Base-by-base conservation (phyloP, 2,329 filamentous ascomycete genomes). In the Talaromyces amestolkiae region DNA sequence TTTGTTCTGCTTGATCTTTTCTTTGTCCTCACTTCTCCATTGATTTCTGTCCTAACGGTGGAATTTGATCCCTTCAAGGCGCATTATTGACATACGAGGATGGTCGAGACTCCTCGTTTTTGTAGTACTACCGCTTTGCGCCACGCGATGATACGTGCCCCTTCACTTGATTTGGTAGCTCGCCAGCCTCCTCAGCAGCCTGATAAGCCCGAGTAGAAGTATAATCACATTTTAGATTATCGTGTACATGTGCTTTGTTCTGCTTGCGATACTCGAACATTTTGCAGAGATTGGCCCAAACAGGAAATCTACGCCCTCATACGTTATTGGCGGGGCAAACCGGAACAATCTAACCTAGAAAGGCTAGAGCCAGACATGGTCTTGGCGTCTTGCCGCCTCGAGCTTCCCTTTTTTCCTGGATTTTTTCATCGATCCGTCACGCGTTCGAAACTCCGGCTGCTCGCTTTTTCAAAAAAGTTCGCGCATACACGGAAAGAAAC, bases 361-460 rank as follows among this genome's bases (percentile, higher is more conserved):
- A 4, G 24, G 58, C 43, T 61, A 51, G 45, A n/a, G n/a, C 27
- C 17, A 15, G 5, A 3, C 2, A 13, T 22, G 6, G 22, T 15
- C 47, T 51, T 51, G 49, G 49, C 49, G 24, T n/a, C 24, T 31
- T 24, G 45, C 45, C 45, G 27, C n/a, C 45, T n/a, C 49, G 9
- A 37, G 35, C 13, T 37, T 37, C 8, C 35, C 35, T 37, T 13
- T 37, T 62, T 39, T 35, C 15, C 8, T 5, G 22, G 5, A 31
- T 24, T 22, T 19, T 61, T 22, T 19, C 41, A 27, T 35, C 7
- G 9, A 19, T 15, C 51, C 41, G 60, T 63, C 64, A 35, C 60
- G 64, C 53, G 53, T 66, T 66, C 64, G 64, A 65, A 65, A 63
- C 64, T 53, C 59, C 17, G 39, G 41, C 41, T 24, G 22, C 31